A percentile compares a stretch with the other conserved stretches of the same genome.
phyloP scores from a whole-genome alignment of 2,329 filamentous ascomycete genomes.

The Aspergillus glaucus region DNA sequence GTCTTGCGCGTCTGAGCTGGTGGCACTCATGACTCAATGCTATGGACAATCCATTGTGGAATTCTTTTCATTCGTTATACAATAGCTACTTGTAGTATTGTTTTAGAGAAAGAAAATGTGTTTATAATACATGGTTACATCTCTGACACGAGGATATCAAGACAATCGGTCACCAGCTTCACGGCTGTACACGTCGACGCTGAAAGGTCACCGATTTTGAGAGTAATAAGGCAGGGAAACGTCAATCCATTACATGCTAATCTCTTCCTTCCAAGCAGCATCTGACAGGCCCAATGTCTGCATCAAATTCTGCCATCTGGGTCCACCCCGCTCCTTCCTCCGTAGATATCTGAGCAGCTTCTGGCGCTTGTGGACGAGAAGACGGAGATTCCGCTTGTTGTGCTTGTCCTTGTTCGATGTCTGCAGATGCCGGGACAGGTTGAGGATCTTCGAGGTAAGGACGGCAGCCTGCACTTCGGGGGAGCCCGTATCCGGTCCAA shows the following conservation, averaged over 20 bases:
- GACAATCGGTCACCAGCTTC: not conserved
- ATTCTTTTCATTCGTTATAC: not conserved
- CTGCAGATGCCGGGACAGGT: slow-evolving; percentile 66
- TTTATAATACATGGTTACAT: not conserved
- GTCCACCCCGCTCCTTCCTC: slow-evolving; percentile 81
- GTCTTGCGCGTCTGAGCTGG: too few species aligned
- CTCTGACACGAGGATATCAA: not conserved
- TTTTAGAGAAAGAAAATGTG: not conserved
- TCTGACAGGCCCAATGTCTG: slow-evolving; percentile 78
- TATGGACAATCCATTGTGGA: not conserved
- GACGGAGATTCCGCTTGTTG: slow-evolving; percentile 82
- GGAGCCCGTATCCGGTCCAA: slow-evolving; percentile 89
- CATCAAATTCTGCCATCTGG: slow-evolving; percentile 81
- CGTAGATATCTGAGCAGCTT: slow-evolving; percentile 82
- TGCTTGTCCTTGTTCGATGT: slow-evolving; percentile 77
- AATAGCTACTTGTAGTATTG: not conserved
- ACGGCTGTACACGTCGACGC: not conserved
- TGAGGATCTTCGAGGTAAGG: slow-evolving; percentile 85
- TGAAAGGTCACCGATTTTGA: not conserved
- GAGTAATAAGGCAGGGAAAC: not conserved
- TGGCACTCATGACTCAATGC: not conserved
- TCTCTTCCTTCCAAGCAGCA: slow-evolving; percentile 86
- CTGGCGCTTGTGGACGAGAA: slow-evolving; percentile 83
- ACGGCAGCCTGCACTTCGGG: slow-evolving; percentile 98
- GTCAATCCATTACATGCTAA: slow-evolving; percentile 54